Percentiles rank a stretch among this genome's conserved stretches.
Conservation (phyloP, 352 stramenopile species). For the Phytopythium sindhum region DNA sequence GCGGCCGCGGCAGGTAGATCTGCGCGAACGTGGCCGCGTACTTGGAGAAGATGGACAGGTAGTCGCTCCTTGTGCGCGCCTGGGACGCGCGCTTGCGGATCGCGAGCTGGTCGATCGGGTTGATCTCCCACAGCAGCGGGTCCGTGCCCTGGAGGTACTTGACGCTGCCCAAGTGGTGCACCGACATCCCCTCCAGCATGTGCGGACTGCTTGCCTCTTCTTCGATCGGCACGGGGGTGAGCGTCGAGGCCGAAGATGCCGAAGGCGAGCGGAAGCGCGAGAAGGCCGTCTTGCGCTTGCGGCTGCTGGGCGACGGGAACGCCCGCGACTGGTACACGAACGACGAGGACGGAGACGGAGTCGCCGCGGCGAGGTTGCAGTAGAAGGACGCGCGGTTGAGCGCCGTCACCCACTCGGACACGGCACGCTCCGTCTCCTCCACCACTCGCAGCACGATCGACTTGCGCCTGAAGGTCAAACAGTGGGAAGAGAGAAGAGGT, state of each 20-base stretch:
- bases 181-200: slow-evolving; percentile 28
- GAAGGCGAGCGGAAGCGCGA: slow-evolving; percentile 59
- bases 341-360: slow-evolving; percentile 35
- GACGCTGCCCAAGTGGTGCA: slow-evolving; percentile 71
- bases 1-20: slow-evolving; percentile 65
- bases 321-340: slow-evolving; percentile 19
- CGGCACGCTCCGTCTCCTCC: slow-evolving; percentile 48
- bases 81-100: slow-evolving; percentile 67
- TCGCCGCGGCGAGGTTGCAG: slow-evolving; percentile 43
- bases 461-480: slow-evolving; percentile 31
- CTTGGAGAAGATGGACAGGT: slow-evolving; percentile 65
- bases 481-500: background rate
- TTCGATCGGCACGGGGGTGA: slow-evolving; percentile 16
- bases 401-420: slow-evolving; percentile 54
- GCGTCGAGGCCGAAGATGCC: slow-evolving; percentile 29
- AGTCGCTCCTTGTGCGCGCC: slow-evolving; percentile 51
- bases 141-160: slow-evolving; percentile 80
- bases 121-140: slow-evolving; percentile 79
- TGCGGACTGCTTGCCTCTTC: slow-evolving; percentile 16
- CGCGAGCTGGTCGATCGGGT: slow-evolving; percentile 67
- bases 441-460: slow-evolving; percentile 59
- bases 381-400: slow-evolving; percentile 74
- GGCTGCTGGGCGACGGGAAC: slow-evolving; percentile 22
- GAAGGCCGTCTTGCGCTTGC: slow-evolving; percentile 40
- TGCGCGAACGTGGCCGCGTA: slow-evolving; percentile 58